phyloP scores from a whole-genome alignment of 1,139 yeast species.

The Scheffersomyces titani region DNA sequence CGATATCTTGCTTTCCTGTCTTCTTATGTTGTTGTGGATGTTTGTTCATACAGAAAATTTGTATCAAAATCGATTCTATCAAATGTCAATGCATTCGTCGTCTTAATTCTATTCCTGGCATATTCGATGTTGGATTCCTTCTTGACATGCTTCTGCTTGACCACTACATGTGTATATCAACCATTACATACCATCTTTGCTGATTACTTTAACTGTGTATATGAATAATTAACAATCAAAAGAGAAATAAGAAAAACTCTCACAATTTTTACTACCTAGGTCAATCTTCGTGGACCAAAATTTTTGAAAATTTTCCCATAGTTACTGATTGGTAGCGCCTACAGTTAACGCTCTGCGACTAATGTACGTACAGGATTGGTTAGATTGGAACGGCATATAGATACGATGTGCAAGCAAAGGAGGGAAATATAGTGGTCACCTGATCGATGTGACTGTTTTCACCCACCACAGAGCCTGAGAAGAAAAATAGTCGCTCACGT shows the following conservation, averaged over 20 bases:
- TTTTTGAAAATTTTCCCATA: not conserved
- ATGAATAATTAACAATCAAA: not conserved
- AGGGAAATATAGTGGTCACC: not conserved
- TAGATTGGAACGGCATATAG: not conserved
- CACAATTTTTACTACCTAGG: not conserved
- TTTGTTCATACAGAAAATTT: not conserved
- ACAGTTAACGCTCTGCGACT: not conserved
- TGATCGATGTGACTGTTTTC: not conserved
- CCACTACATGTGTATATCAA: slow-evolving; percentile 5
- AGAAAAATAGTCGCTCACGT: not conserved
- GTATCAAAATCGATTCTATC: not conserved
- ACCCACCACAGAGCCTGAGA: not conserved
- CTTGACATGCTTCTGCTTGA: slow-evolving; percentile 2
- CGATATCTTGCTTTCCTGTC: not conserved
- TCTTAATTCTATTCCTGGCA: not conserved
- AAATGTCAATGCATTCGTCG: not conserved
- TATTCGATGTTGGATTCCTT: not conserved
- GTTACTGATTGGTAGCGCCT: not conserved
- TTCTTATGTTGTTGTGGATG: not conserved
- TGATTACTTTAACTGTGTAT: slow-evolving; percentile 19
- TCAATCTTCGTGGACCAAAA: not conserved
- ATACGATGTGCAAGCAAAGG: not conserved
- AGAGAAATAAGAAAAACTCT: slow-evolving; percentile 1
- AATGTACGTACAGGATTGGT: not conserved
- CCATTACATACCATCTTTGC: slow-evolving; percentile 39